A percentile compares a stretch with the other conserved stretches of the same genome.
phyloP scores from a whole-genome alignment of 257 asterid species.

The Plantago major region DNA sequence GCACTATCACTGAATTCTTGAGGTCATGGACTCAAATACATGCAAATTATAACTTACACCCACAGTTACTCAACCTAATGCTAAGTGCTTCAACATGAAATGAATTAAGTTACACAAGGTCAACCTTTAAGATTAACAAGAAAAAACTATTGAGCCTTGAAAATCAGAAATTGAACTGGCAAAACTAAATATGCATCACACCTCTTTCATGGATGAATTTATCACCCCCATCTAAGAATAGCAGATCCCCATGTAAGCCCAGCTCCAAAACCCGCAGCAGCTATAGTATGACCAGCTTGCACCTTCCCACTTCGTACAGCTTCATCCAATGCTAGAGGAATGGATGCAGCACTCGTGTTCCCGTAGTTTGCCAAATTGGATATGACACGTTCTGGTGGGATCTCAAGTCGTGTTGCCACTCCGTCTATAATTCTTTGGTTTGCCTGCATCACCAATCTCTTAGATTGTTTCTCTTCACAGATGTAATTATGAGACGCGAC shows the following conservation, averaged over 20 bases:
- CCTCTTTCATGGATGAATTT: no score
- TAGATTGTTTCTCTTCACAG: not conserved
- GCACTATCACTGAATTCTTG: no score
- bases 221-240: constrained; percentile 83
- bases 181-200: no score
- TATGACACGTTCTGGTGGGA: constrained; percentile 77
- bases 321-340: constrained; percentile 91
- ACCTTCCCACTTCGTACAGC: constrained; percentile 88
- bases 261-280: constrained; percentile 96
- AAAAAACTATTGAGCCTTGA: no score
- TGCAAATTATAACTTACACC: no score
- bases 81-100: no score
- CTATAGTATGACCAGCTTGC: constrained; percentile 67
- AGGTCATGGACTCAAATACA: no score
- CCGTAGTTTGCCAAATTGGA: constrained; percentile 89
- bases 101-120: no score
- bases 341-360: constrained; percentile 92
- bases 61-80: no score
- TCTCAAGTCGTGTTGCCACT: constrained; percentile 66
- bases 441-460: constrained; percentile 45
- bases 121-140: no score
- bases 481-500: not conserved
- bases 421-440: constrained; percentile 88
- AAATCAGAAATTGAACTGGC: no score
- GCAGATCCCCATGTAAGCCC: constrained; percentile 98